Conservation (phyloP, 2,329 filamentous ascomycete genomes). For the Neonectria ditissima region DNA sequence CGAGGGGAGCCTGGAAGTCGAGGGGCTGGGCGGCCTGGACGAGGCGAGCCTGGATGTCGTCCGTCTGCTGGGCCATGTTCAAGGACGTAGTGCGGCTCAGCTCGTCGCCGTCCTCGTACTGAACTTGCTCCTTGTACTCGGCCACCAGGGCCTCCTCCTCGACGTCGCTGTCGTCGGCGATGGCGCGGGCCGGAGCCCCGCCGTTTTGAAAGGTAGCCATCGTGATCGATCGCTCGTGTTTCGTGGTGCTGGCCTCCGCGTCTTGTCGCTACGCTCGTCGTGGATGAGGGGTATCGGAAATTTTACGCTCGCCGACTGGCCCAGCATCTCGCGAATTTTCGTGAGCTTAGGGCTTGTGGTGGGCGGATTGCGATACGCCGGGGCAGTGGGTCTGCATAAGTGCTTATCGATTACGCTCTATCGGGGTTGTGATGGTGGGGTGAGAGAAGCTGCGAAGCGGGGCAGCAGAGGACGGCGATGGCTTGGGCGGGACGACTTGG, state of each 20-base stretch:
- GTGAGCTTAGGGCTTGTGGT: slow-evolving; percentile 56
- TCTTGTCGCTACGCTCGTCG: slow-evolving; percentile 35
- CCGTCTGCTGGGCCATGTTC: slow-evolving; percentile 78
- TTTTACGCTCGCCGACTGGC: slow-evolving; percentile 52
- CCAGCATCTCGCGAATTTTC: slow-evolving; percentile 49
- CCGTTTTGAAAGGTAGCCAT: slow-evolving; percentile 75
- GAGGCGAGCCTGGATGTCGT: slow-evolving; percentile 94
- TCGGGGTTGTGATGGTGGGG: slow-evolving; percentile 37
- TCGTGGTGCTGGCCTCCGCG: slow-evolving; percentile 45
- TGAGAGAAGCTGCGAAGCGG: slow-evolving; percentile 43
- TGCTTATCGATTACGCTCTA: slow-evolving; percentile 46
- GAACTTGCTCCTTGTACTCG: slow-evolving; percentile 96
- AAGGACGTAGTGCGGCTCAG: slow-evolving; percentile 79
- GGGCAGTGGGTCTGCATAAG: slow-evolving; percentile 36
- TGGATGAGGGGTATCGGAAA: slow-evolving; percentile 50
- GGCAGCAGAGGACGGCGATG: slow-evolving; percentile 34
- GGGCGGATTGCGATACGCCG: slow-evolving; percentile 44
- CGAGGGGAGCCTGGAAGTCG: slow-evolving; percentile 94
- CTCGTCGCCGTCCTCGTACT: slow-evolving; percentile 88
- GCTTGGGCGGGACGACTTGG: slow-evolving; percentile 12
- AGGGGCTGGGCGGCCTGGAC: slow-evolving; percentile 92
- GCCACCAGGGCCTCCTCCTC: slow-evolving; percentile 96
- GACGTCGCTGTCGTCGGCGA: slow-evolving; percentile 88
- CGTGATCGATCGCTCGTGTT: slow-evolving; percentile 46
- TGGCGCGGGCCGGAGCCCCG: slow-evolving; percentile 68